phyloP scores from a whole-genome alignment of 225 moss, liverwort and hornwort genomes.

The Sphagnum tenellum region DNA sequence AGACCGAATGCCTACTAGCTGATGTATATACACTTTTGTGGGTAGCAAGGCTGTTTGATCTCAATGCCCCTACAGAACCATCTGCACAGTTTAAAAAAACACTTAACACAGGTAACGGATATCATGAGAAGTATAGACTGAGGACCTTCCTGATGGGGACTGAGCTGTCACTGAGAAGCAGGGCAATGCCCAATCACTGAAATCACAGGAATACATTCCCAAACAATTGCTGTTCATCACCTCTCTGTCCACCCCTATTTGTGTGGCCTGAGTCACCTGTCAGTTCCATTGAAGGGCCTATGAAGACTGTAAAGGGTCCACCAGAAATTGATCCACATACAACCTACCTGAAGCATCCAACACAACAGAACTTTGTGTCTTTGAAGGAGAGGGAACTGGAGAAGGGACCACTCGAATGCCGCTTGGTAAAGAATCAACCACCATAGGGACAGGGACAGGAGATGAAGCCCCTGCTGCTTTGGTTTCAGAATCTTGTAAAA shows the following conservation, averaged over 20 bases:
- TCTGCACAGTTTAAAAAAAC: constrained; percentile 16
- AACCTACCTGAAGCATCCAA: constrained; percentile 29
- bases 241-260: too few species aligned
- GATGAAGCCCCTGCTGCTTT: constrained; percentile 24
- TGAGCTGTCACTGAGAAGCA: too few species aligned
- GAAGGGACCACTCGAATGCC: constrained; percentile 35
- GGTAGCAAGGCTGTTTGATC: constrained; percentile 36
- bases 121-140: too few species aligned
- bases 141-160: too few species aligned
- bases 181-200: too few species aligned
- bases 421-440: constrained; percentile 58
- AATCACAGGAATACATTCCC: too few species aligned
- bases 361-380: constrained; percentile 10
- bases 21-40: constrained; percentile 46
- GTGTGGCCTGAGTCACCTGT: too few species aligned
- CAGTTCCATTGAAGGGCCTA: too few species aligned
- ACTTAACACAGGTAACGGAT: too few species aligned
- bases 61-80: constrained; percentile 12
- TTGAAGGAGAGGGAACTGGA: constrained; percentile 9
- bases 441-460: constrained; percentile 22
- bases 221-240: too few species aligned
- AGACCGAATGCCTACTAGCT: constrained; percentile 15
- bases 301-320: too few species aligned
- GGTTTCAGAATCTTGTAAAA: constrained; percentile 19
- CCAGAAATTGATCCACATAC: background rate